Evolutionary conservation across 2,329 filamentous ascomycete genomes (phyloP).

Genomic region (Claviceps arundinis): DNA sequence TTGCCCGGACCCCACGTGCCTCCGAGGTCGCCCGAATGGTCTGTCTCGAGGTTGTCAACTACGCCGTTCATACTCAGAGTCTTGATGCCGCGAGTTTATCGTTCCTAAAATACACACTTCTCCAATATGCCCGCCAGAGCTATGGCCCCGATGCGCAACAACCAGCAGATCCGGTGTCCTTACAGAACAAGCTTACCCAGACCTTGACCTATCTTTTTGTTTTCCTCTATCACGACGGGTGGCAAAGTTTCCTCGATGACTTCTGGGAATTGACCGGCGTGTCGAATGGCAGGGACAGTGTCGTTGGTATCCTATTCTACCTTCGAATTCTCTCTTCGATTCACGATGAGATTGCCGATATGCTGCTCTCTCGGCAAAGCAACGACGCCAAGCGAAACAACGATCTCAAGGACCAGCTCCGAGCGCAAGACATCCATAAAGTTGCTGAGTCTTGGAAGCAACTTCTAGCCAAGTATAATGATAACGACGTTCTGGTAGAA

Average conservation of each 20-base stretch:
- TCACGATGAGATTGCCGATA: conserved; percentile 94
- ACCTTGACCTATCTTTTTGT: conserved; percentile 91
- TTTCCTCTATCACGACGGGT: conserved; percentile 70
- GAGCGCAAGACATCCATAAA: conserved; percentile 75
- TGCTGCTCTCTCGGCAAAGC: conserved; percentile 65
- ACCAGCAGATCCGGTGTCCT: conserved; percentile 54
- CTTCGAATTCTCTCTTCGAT: conserved; percentile 78
- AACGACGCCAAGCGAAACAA: conserved; percentile 76
- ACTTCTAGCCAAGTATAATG: conserved; percentile 65
- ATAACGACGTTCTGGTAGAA: conserved; percentile 63
- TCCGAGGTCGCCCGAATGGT: conserved; percentile 81
- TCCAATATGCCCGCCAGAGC: conserved; percentile 65
- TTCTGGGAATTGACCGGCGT: conserved; percentile 62
- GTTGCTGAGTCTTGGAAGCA: conserved; percentile 87
- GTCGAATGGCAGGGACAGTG: conserved; percentile 53
- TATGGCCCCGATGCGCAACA: conserved; percentile 51
- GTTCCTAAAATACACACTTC: conserved; percentile 67
- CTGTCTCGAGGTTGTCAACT: conserved; percentile 85
- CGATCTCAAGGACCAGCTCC: conserved; percentile 80
- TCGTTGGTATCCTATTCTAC: conserved; percentile 69
- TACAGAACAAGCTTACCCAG: conserved; percentile 96
- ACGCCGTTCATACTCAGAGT: conserved; percentile 67
- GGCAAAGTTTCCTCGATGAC: conserved; percentile 85
- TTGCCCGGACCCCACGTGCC: conserved; percentile 61
- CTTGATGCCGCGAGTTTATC: conserved; percentile 60